phyloP scores from a whole-genome alignment of 2,329 filamentous ascomycete genomes.

The Fusarium mexicanum region DNA sequence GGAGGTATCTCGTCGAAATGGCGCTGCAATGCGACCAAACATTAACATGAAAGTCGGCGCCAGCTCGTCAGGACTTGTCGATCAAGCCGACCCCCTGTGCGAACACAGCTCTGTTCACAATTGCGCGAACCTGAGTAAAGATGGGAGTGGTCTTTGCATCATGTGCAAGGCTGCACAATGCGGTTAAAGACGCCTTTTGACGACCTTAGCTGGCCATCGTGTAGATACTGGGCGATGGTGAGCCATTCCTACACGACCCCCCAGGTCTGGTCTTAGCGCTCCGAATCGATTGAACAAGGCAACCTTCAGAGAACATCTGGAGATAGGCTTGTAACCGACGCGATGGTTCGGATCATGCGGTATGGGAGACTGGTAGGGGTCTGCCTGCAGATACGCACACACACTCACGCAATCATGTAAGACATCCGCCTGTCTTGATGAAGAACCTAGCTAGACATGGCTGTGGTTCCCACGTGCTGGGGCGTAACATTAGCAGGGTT shows the following conservation, averaged over 20 bases:
- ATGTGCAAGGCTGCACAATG: slow-evolving; percentile 30
- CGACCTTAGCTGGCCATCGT: background rate
- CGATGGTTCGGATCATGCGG: slow-evolving; percentile 16
- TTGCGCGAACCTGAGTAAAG: slow-evolving; percentile 32
- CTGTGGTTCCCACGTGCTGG: slow-evolving; percentile 21
- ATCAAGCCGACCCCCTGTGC: slow-evolving; percentile 38
- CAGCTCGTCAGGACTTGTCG: slow-evolving; percentile 18
- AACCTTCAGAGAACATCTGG: background rate
- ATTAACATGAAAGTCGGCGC: background rate
- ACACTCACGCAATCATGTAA: slow-evolving; percentile 8
- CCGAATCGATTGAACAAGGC: background rate
- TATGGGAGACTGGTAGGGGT: slow-evolving; percentile 14
- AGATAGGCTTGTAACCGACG: background rate
- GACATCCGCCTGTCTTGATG: slow-evolving; percentile 14
- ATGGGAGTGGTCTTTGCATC: slow-evolving; percentile 34
- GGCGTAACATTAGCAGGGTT: background rate
- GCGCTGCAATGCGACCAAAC: slow-evolving; percentile 1
- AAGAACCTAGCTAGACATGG: slow-evolving; percentile 5
- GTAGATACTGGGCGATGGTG: background rate
- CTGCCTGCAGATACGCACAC: slow-evolving; percentile 2
- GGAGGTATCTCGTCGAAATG: background rate
- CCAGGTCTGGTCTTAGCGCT: background rate
- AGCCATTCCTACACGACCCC: slow-evolving; percentile 1
- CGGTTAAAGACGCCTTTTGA: background rate
- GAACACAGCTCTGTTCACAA: slow-evolving; percentile 40